Evolutionary conservation across 805 yeast species (phyloP), one percentile per base, ranked within the genome.

Genomic region (Sugiyamaella valdiviana): DNA sequence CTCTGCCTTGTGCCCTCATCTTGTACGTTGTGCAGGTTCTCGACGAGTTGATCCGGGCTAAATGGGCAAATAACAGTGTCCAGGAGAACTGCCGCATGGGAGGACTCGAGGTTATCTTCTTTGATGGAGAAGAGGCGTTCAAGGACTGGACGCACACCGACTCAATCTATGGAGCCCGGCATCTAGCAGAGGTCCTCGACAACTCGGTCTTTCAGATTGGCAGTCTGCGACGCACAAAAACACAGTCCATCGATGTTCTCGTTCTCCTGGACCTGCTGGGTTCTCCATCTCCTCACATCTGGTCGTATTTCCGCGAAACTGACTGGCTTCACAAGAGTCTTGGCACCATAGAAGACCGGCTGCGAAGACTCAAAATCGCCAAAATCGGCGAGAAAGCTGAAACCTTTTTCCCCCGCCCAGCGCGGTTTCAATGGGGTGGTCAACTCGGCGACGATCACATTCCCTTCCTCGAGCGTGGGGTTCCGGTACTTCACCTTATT

Each of bases 51-150:
- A 49, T 61, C 39, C 49, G 52, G 15, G 36, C 26, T 19, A 55
- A 54, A 23, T 60, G 64, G 65, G 42, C 29, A 2, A 29, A 36
- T 7, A 17, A 19, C 19, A 21, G 32, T 36, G 32, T 26, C 32
- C 3, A 26, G 3, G 32, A 26, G 4, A 26, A 26, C 32, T 26
- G 32, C 32, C 32, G 7, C n/a, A 12, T 26, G 14, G 43, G 46
- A 15, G 80, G 79, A 0, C 40, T 78, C 3, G 76, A 74, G 53
- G 59, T 78, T 6, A 63, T 79, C 0, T 79, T 79, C 54, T 76
- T 78, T 46, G 84, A 79, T 53, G 84, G 84, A 3, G 83, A 79
- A 57, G 84, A 79, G 56, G 82, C 84, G 0, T 51, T 77, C n/a
- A 64, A 63, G 2, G 56, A 64, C n/a, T 79, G 84, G 84, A 57